Percentiles rank a stretch among this genome's conserved stretches.
Evolutionary conservation across 1,284 basidiomycete genomes (phyloP).

Genomic region (Wallemia hederae): DNA sequence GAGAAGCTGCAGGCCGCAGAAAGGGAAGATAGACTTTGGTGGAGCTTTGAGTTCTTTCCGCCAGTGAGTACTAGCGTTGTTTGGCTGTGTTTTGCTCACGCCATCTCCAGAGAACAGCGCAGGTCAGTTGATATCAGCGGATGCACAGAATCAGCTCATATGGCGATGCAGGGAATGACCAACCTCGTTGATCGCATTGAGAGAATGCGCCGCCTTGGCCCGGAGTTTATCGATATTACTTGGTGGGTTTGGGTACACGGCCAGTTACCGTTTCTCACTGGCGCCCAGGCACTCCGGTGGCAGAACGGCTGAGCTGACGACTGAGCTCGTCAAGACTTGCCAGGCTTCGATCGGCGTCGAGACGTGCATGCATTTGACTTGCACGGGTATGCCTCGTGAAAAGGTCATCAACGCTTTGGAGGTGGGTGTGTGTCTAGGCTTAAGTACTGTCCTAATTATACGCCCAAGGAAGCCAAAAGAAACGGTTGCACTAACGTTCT

Average conservation of each 20-base stretch:
- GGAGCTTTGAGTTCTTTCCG: slow-evolving; percentile 93
- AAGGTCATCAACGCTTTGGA: slow-evolving; percentile 56
- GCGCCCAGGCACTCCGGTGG: neutral
- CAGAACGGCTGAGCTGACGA: slow-evolving; percentile 28
- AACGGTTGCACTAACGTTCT: slow-evolving; percentile 1
- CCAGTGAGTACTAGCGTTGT: slow-evolving; percentile 40
- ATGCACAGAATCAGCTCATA: slow-evolving; percentile 1
- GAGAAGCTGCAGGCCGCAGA: slow-evolving; percentile 57
- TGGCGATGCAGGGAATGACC: slow-evolving; percentile 40
- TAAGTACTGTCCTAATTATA: neutral
- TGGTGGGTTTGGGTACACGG: slow-evolving; percentile 31
- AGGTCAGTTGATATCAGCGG: neutral
- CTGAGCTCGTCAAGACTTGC: slow-evolving; percentile 87
- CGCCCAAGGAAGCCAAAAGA: neutral
- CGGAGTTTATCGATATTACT: slow-evolving; percentile 95
- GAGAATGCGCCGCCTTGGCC: slow-evolving; percentile 80
- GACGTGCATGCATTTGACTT: slow-evolving; percentile 80
- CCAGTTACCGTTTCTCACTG: slow-evolving; percentile 1
- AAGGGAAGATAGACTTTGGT: slow-evolving; percentile 58
- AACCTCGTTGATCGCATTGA: slow-evolving; percentile 89
- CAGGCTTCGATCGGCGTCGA: slow-evolving; percentile 53
- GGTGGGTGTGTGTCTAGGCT: slow-evolving; percentile 20
- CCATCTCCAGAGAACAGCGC: neutral
- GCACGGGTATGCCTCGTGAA: slow-evolving; percentile 81
- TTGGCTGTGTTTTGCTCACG: neutral